phyloP scores from a whole-genome alignment of 129 eudicot species.

The Chrysanthemum seticuspe region DNA sequence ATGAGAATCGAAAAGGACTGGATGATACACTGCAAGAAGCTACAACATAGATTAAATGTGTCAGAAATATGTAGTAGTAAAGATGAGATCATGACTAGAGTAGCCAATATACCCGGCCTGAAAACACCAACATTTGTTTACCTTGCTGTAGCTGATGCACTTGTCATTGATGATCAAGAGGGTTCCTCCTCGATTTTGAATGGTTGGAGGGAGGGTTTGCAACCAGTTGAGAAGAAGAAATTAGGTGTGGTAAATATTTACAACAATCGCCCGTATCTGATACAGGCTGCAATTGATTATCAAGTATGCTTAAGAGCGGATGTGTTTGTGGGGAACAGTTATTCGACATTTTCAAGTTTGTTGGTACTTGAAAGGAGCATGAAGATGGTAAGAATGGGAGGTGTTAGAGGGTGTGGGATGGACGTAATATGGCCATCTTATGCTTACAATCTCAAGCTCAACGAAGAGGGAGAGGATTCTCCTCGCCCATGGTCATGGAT shows the following conservation, averaged over 20 bases:
- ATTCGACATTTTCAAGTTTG: conserved; percentile 91
- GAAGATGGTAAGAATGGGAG: conserved; percentile 41
- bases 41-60: conserved; percentile 54
- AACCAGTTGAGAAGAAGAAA: conserved; percentile 73
- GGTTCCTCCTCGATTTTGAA: conserved; percentile 35
- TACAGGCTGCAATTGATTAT: conserved; percentile 89
- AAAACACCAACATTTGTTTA: conserved; percentile 53
- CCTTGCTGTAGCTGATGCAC: conserved; percentile 82
- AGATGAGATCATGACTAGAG: conserved; percentile 70
- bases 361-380: conserved; percentile 83
- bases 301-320: conserved; percentile 83
- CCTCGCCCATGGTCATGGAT: conserved; percentile 67
- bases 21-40: conserved; percentile 96
- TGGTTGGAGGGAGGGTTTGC: conserved; percentile 72
- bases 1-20: conserved; percentile 98
- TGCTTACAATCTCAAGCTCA: conserved; percentile 59
- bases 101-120: conserved; percentile 51
- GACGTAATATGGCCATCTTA: conserved; percentile 75
- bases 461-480: conserved; percentile 29
- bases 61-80: conserved; percentile 82
- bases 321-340: conserved; percentile 88
- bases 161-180: conserved; percentile 49
- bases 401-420: conserved; percentile 37
- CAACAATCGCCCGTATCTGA: conserved; percentile 63
- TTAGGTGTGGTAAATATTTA: conserved; percentile 58